These are phyloP conservation scores for Cladophialophora psammophila DNA, from an alignment of 2,329 filamentous ascomycete genomes.

Conservation along the genomic window DNA sequence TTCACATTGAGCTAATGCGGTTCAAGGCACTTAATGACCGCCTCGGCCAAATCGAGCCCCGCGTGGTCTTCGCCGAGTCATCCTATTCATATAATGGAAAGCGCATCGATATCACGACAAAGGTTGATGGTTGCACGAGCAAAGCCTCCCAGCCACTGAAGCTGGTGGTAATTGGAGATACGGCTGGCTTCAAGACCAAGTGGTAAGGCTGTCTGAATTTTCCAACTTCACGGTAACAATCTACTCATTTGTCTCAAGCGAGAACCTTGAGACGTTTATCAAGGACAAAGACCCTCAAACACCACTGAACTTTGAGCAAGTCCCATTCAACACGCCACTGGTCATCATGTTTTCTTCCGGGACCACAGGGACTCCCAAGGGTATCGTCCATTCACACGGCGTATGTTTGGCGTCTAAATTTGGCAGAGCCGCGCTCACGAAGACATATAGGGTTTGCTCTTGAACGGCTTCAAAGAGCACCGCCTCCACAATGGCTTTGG, in stretches of 20 bases:
- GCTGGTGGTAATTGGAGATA: conserved; percentile 9
- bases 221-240: background rate
- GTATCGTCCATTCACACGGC: conserved; percentile 74
- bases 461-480: conserved; percentile 64
- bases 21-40: conserved; percentile 15
- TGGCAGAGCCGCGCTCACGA: background rate
- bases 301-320: conserved; percentile 61
- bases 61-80: conserved; percentile 10
- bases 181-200: background rate
- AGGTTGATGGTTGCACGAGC: background rate
- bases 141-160: background rate
- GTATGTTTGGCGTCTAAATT: conserved; percentile 20
- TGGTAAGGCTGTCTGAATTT: background rate
- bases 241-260: background rate
- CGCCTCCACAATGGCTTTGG: conserved; percentile 10
- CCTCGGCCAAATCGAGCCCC: conserved; percentile 1
- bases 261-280: conserved; percentile 2
- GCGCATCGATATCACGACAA: background rate
- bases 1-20: background rate
- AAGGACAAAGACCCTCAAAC: background rate
- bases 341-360: conserved; percentile 57
- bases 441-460: conserved; percentile 41
- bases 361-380: conserved; percentile 67
- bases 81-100: conserved; percentile 18
- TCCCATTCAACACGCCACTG: conserved; percentile 76